Percentiles rank a stretch among this genome's conserved stretches.
Evolutionary conservation across 2,329 filamentous ascomycete species (phyloP).

Genomic region (Allantophomopsis cytisporea): DNA sequence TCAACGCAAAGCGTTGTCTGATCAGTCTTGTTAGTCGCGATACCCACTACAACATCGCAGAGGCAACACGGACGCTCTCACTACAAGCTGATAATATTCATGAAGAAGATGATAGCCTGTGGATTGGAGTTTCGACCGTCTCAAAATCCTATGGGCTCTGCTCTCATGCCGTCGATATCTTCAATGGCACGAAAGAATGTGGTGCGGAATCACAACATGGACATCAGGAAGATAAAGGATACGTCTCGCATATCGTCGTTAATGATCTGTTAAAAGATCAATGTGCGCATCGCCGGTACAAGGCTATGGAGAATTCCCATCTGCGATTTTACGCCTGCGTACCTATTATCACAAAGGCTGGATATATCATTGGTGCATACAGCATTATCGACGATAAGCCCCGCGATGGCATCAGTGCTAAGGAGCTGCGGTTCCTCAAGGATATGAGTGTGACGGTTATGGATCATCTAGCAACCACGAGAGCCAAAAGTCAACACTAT

Average conservation of each 20-base stretch:
- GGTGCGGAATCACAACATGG: slow-evolving; percentile 5
- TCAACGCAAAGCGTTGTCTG: slow-evolving; percentile 30
- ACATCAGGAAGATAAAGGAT: slow-evolving; percentile 7
- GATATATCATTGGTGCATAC: slow-evolving; percentile 45
- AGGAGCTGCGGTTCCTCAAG: slow-evolving; percentile 37
- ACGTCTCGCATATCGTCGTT: slow-evolving; percentile 14
- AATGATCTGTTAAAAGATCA: slow-evolving; percentile 24
- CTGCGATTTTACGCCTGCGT: slow-evolving; percentile 43
- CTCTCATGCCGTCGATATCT: slow-evolving; percentile 3
- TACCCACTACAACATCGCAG: slow-evolving; percentile 13
- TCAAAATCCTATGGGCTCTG: slow-evolving; percentile 1
- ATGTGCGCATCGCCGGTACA: neutral
- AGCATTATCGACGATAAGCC: slow-evolving; percentile 44
- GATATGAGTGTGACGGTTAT: slow-evolving; percentile 42
- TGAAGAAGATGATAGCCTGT: slow-evolving; percentile 14
- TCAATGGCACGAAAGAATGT: neutral
- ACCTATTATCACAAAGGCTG: slow-evolving; percentile 40
- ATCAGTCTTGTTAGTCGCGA: slow-evolving; percentile 20
- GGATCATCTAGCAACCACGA: slow-evolving; percentile 44
- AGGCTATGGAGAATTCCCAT: slow-evolving; percentile 21
- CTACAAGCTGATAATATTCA: slow-evolving; percentile 11
- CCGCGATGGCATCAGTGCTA: slow-evolving; percentile 30
- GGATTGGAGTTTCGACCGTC: slow-evolving; percentile 12
- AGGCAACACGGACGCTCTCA: slow-evolving; percentile 11
- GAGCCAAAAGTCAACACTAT: slow-evolving; percentile 34